These are phyloP conservation scores for Patellaria atrata DNA, from an alignment of 495 filamentous ascomycete genomes.

Conservation along the genomic window DNA sequence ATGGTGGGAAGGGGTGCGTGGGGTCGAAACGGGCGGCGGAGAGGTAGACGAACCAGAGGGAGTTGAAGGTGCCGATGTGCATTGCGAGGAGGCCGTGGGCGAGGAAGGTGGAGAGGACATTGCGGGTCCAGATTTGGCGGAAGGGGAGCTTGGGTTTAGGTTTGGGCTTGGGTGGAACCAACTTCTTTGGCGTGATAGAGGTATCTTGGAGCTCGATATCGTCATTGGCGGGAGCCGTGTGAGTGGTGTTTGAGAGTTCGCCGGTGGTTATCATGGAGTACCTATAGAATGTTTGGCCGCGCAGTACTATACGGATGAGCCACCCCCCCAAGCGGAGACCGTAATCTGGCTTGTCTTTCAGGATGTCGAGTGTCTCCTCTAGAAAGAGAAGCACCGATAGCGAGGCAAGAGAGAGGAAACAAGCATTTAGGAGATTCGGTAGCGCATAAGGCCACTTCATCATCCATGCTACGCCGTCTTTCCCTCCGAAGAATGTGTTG, in stretches of 20 bases:
- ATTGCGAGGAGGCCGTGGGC: slow-evolving; percentile 54
- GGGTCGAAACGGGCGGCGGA: slow-evolving; percentile 44
- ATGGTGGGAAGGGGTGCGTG: slow-evolving; percentile 22
- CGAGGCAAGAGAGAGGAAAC: slow-evolving; percentile 45
- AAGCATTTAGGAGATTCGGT: slow-evolving; percentile 58
- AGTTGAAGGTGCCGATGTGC: slow-evolving; percentile 62
- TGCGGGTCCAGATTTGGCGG: slow-evolving; percentile 45
- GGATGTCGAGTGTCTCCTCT: slow-evolving; percentile 45
- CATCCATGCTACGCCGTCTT: slow-evolving; percentile 49
- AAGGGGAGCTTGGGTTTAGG: slow-evolving; percentile 42
- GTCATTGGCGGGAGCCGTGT: too few relatives aligned
- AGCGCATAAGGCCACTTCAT: slow-evolving; percentile 55
- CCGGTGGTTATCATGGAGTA: slow-evolving; percentile 9
- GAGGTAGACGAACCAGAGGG: slow-evolving; percentile 58
- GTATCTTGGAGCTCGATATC: slow-evolving; percentile 14
- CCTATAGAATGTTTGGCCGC: slow-evolving; percentile 3
- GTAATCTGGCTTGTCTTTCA: slow-evolving; percentile 10
- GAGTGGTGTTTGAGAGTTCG: slow-evolving; percentile 1
- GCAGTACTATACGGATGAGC: slow-evolving; percentile 11
- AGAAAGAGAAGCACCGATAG: slow-evolving; percentile 46
- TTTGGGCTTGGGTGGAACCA: slow-evolving; percentile 12
- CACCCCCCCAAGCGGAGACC: slow-evolving; percentile 15
- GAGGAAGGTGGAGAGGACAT: slow-evolving; percentile 46
- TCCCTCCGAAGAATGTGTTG: slow-evolving; percentile 32
- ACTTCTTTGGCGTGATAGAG: slow-evolving; percentile 18